phyloP scores from a whole-genome alignment of 164 flowering plant genomes.

The Vitis labrusca region DNA sequence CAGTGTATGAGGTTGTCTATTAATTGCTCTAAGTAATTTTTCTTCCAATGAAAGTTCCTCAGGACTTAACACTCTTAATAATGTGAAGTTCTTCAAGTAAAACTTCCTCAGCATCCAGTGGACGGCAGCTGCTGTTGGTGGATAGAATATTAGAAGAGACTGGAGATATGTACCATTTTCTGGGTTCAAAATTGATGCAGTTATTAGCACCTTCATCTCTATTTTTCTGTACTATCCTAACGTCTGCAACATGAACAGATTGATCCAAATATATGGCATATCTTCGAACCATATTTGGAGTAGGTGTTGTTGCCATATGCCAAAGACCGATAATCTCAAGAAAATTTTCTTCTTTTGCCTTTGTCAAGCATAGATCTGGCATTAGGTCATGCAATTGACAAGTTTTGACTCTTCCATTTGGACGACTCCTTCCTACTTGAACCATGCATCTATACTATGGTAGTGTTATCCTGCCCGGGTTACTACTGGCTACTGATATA shows the following conservation, averaged over 20 bases:
- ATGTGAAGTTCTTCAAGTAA: not conserved
- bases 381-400: conserved; percentile 34
- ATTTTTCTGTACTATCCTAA: not conserved
- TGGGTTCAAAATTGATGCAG: no score
- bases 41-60: not conserved
- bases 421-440: conserved; percentile 8
- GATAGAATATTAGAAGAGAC: no score
- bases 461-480: no score
- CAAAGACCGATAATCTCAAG: conserved; percentile 1
- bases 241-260: not conserved
- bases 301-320: not conserved
- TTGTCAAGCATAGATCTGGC: conserved; percentile 24
- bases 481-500: no score
- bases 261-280: conserved; percentile 2
- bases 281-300: conserved; percentile 4
- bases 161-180: no score
- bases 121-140: no score
- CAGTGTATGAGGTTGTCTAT: conserved; percentile 24
- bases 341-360: conserved; percentile 24
- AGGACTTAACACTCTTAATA: conserved; percentile 16
- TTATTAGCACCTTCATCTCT: no score
- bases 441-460: conserved; percentile 17
- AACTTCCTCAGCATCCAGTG: no score
- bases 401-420: conserved; percentile 8
- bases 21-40: not conserved